Evolutionary conservation across 2,329 filamentous ascomycete species (phyloP).

Genomic region (Lecanicillium sp.): DNA sequence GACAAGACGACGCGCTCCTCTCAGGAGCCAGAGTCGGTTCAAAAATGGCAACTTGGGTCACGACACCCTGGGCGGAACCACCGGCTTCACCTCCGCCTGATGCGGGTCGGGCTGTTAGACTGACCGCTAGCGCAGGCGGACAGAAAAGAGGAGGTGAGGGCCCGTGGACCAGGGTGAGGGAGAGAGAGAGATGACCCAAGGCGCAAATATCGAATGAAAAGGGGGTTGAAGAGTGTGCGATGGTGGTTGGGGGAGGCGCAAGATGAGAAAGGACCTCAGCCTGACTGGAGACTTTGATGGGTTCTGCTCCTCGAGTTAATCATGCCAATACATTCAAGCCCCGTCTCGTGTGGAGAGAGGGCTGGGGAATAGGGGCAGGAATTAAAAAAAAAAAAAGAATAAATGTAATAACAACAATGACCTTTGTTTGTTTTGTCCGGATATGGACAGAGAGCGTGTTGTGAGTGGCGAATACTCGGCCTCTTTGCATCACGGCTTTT

Average conservation of each 20-base stretch:
- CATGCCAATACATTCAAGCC: slow-evolving; percentile 4
- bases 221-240: not conserved
- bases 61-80: slow-evolving; percentile 2
- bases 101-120: slow-evolving; percentile 9
- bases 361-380: slow-evolving; percentile 10
- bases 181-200: slow-evolving; percentile 1
- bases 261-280: not conserved
- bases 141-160: too few relatives aligned
- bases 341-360: slow-evolving; percentile 8
- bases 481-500: too few relatives aligned
- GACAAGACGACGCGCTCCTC: not conserved
- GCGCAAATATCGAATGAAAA: slow-evolving; percentile 4
- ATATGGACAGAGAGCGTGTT: too few relatives aligned
- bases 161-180: not conserved
- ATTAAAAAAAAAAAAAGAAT: not conserved
- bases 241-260: not conserved
- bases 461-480: not conserved
- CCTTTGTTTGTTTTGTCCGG: slow-evolving; percentile 13
- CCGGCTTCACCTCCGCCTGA: slow-evolving; percentile 9
- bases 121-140: not conserved
- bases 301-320: not conserved
- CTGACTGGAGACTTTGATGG: slow-evolving; percentile 1
- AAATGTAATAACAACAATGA: not conserved
- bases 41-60: slow-evolving; percentile 10
- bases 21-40: not conserved